These are phyloP conservation scores for Xanthoconium separans DNA, from an alignment of 1,284 basidiomycete species.

Conservation along the genomic window DNA sequence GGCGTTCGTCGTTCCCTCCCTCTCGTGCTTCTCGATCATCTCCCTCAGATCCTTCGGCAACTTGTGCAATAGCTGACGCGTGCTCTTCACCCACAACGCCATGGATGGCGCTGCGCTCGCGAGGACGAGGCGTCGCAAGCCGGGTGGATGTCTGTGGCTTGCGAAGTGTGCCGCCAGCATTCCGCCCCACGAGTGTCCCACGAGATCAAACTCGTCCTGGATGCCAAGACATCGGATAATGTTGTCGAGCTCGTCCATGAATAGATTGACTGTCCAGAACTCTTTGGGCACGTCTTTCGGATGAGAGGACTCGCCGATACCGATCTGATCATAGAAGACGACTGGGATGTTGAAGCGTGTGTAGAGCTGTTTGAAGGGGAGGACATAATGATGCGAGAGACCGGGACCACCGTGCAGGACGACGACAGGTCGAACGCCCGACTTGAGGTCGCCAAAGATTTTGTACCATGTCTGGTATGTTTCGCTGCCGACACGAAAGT, in stretches of 20 bases:
- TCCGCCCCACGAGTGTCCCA: slow-evolving; percentile 51
- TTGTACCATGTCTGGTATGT: not conserved
- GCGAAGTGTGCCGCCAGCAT: slow-evolving; percentile 43
- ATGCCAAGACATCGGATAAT: slow-evolving; percentile 45
- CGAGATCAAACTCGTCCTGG: slow-evolving; percentile 37
- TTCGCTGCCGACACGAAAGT: slow-evolving; percentile 7
- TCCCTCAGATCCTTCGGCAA: slow-evolving; percentile 24
- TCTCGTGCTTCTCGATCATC: slow-evolving; percentile 23
- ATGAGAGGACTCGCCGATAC: slow-evolving; percentile 37
- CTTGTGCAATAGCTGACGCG: slow-evolving; percentile 7
- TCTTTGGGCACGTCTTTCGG: slow-evolving; percentile 32
- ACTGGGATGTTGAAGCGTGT: slow-evolving; percentile 28
- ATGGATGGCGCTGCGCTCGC: slow-evolving; percentile 23
- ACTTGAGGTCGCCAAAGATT: slow-evolving; percentile 12
- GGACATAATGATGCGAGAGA: slow-evolving; percentile 41
- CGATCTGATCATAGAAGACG: slow-evolving; percentile 53
- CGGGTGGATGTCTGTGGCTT: slow-evolving; percentile 35
- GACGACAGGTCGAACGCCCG: slow-evolving; percentile 35
- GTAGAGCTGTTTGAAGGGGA: slow-evolving; percentile 36
- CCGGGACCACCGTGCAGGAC: slow-evolving; percentile 39
- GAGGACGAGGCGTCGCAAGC: slow-evolving; percentile 43
- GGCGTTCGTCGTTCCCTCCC: slow-evolving; percentile 16
- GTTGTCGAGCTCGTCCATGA: slow-evolving; percentile 41
- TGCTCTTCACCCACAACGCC: slow-evolving; percentile 23
- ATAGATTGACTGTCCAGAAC: not conserved